Conservation (phyloP, 495 filamentous ascomycete species). For the Apiosordaria backusii region DNA sequence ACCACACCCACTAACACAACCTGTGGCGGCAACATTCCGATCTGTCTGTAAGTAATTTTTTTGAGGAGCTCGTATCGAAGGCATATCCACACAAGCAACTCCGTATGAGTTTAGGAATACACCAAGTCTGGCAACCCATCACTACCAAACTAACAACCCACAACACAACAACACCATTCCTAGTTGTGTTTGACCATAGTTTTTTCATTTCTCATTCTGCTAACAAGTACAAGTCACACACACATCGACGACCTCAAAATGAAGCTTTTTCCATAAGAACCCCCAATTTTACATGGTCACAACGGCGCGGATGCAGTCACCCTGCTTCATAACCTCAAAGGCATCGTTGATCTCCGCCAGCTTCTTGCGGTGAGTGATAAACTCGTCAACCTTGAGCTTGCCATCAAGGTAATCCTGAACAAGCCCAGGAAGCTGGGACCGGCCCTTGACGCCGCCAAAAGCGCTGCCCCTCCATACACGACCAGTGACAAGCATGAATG, state of each 20-base stretch:
- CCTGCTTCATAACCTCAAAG: slow-evolving; percentile 90
- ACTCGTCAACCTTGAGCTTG: slow-evolving; percentile 96
- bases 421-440: slow-evolving; percentile 81
- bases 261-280: neutral
- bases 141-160: neutral
- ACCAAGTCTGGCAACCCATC: no score
- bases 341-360: slow-evolving; percentile 80
- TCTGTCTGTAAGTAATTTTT: no score
- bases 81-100: no score
- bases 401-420: slow-evolving; percentile 88
- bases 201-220: neutral
- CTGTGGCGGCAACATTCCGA: no score
- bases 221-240: neutral
- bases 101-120: no score
- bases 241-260: neutral
- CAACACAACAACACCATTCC: neutral
- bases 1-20: no score
- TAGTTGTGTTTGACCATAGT: neutral
- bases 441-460: slow-evolving; percentile 97
- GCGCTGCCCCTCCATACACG: slow-evolving; percentile 97
- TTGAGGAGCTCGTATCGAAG: no score
- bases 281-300: slow-evolving; percentile 50
- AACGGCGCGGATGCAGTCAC: slow-evolving; percentile 91
- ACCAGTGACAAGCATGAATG: slow-evolving; percentile 97
- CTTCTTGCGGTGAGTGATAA: slow-evolving; percentile 92